A percentile compares a stretch with the other conserved stretches of the same genome.
Conservation (phyloP, 306 rosid species). For the Begonia loranthoides region DNA sequence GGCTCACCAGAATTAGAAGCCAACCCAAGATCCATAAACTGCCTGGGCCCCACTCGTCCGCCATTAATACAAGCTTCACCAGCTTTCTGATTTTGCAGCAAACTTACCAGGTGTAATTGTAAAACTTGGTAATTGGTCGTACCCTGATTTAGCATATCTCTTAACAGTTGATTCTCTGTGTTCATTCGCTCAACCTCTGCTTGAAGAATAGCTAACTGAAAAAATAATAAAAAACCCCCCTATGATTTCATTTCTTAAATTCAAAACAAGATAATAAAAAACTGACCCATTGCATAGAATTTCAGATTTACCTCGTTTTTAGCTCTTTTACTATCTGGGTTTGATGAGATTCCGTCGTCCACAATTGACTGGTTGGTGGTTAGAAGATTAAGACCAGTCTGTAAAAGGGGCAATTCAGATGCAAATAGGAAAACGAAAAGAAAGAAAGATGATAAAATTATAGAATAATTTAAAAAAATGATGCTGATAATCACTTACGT, state of each 20-base stretch:
- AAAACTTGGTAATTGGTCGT: conserved; percentile 29
- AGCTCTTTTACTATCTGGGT: conserved; percentile 22
- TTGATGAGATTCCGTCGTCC: conserved; percentile 32
- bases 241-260: neutral
- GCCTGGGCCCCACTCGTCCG: conserved; percentile 11
- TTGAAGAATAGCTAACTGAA: conserved; percentile 30
- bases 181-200: conserved; percentile 38
- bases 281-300: neutral
- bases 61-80: neutral
- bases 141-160: conserved; percentile 24
- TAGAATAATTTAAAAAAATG: too few species aligned
- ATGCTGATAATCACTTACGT: conserved; percentile 27
- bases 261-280: conserved; percentile 1
- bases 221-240: neutral
- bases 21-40: conserved; percentile 54
- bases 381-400: conserved; percentile 72
- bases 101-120: conserved; percentile 22
- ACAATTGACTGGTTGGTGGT: conserved; percentile 45
- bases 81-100: conserved; percentile 26
- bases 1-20: conserved; percentile 14
- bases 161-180: conserved; percentile 44
- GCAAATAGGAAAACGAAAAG: neutral
- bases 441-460: neutral
- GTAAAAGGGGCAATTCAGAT: neutral
- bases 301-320: conserved; percentile 34